phyloP scores from a whole-genome alignment of 2,329 filamentous ascomycete genomes.

The Lecanoromycetidae sp. region DNA sequence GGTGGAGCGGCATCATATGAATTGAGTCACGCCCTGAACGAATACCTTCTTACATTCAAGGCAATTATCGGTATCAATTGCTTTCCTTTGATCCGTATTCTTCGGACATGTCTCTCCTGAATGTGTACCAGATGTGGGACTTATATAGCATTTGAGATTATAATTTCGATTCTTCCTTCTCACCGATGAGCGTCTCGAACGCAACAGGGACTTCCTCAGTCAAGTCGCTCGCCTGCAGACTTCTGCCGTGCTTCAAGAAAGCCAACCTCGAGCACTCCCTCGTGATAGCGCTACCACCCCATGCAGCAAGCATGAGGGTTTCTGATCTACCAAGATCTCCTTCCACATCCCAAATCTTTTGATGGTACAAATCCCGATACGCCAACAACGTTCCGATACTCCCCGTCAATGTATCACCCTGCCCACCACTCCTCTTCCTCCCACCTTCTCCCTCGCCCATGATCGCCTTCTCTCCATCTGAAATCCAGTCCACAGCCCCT shows the following conservation, averaged over 20 bases:
- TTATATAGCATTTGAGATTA: no score
- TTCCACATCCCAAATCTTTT: constrained; percentile 17
- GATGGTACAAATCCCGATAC: constrained; percentile 78
- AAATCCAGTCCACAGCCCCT: constrained; percentile 69
- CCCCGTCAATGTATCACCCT: constrained; percentile 91
- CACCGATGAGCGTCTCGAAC: constrained; percentile 70
- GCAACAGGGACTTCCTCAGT: constrained; percentile 79
- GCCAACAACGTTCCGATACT: constrained; percentile 76
- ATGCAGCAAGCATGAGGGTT: constrained; percentile 61
- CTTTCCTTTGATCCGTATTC: no score
- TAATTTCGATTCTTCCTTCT: constrained; percentile 41
- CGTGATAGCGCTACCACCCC: constrained; percentile 76
- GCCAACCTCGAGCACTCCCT: constrained; percentile 81
- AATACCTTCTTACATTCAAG: no score
- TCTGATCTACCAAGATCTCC: constrained; percentile 13
- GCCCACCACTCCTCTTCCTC: constrained; percentile 79
- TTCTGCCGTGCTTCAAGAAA: constrained; percentile 73
- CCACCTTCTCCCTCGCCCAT: constrained; percentile 69
- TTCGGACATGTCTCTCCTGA: no score
- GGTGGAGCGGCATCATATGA: no score
- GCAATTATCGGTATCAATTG: no score
- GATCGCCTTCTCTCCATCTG: constrained; percentile 63
- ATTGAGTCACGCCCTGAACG: no score
- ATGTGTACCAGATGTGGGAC: no score
- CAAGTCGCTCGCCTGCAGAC: constrained; percentile 82